Evolutionary conservation across 2,329 filamentous ascomycete species (phyloP).

Genomic region (Waltergamsia citrina): DNA sequence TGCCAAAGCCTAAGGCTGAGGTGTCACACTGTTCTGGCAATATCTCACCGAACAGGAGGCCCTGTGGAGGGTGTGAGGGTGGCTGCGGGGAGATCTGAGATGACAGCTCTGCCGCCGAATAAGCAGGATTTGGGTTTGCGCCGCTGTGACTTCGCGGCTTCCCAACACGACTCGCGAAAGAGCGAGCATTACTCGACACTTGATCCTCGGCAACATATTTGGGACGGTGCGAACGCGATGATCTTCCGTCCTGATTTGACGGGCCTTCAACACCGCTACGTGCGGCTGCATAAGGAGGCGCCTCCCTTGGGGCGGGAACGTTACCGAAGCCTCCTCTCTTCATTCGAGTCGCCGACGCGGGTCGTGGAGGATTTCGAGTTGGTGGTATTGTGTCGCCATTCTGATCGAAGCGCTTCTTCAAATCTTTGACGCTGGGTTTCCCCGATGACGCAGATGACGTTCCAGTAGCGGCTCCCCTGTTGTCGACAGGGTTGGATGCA

Average conservation of each 20-base stretch:
- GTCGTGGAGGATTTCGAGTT: conserved; percentile 22
- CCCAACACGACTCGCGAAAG: conserved; percentile 49
- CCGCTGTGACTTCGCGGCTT: conserved; percentile 32
- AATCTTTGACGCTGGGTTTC: conserved; percentile 68
- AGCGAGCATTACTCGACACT: conserved; percentile 43
- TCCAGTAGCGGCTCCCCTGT: conserved; percentile 23
- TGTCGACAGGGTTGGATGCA: conserved; percentile 45
- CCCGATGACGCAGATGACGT: conserved; percentile 19
- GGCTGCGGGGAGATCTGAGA: conserved; percentile 21
- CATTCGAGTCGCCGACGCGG: conserved; percentile 18
- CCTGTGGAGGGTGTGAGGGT: conserved; percentile 27
- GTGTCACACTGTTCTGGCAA: conserved; percentile 47
- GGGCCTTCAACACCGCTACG: conserved; percentile 19
- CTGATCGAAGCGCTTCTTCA: conserved; percentile 71
- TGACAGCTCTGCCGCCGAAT: conserved; percentile 20
- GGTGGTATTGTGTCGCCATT: conserved; percentile 28
- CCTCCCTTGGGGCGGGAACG: conserved; percentile 11
- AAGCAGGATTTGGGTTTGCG: conserved; percentile 22
- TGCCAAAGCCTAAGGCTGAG: conserved; percentile 49
- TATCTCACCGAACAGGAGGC: conserved; percentile 68
- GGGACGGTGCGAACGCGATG: conserved; percentile 30
- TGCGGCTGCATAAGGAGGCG: conserved; percentile 29
- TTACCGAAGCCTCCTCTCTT: conserved; percentile 2
- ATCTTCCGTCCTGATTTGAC: conserved; percentile 9
- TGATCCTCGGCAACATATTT: conserved; percentile 41